Evolutionary conservation across 2,329 filamentous ascomycete genomes (phyloP).

Genomic region (Fusarium nurragi): DNA sequence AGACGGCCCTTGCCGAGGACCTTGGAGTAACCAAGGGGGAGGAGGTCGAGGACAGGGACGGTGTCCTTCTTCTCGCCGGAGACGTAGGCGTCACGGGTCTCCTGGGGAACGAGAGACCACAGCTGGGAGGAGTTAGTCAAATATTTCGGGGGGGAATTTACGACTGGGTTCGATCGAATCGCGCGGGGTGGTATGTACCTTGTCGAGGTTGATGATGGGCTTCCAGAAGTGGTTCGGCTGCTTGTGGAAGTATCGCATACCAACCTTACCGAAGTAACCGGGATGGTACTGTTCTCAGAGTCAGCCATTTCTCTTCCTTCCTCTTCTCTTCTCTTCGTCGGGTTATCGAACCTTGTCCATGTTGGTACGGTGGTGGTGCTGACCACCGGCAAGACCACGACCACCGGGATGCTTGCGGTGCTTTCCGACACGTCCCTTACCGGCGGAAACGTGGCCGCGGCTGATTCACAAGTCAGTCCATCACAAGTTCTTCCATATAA

Average conservation of each 20-base stretch:
- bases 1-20: conserved; percentile 98
- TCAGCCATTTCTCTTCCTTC: conserved; percentile 42
- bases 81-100: conserved; percentile 94
- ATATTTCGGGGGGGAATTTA: neutral
- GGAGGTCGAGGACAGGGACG: conserved; percentile 97
- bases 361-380: conserved; percentile 78
- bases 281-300: conserved; percentile 78
- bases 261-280: conserved; percentile 99
- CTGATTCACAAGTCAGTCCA: conserved; percentile 57
- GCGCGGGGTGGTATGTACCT: conserved; percentile 65
- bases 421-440: conserved; percentile 98
- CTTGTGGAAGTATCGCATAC: conserved; percentile 98
- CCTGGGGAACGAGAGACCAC: conserved; percentile 91
- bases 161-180: neutral
- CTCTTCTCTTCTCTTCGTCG: conserved; percentile 48
- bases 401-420: conserved; percentile 91
- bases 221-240: conserved; percentile 97
- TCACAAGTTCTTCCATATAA: conserved; percentile 24
- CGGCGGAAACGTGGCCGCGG: conserved; percentile 98
- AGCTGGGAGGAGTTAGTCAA: conserved; percentile 67
- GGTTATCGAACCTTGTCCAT: conserved; percentile 79
- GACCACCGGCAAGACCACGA: conserved; percentile 95
- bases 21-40: conserved; percentile 97
- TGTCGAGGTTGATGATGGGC: conserved; percentile 98
- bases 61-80: conserved; percentile 83